Evolutionary conservation across 345 rosid species (phyloP).

Genomic region (Aquilaria malaccensis): DNA sequence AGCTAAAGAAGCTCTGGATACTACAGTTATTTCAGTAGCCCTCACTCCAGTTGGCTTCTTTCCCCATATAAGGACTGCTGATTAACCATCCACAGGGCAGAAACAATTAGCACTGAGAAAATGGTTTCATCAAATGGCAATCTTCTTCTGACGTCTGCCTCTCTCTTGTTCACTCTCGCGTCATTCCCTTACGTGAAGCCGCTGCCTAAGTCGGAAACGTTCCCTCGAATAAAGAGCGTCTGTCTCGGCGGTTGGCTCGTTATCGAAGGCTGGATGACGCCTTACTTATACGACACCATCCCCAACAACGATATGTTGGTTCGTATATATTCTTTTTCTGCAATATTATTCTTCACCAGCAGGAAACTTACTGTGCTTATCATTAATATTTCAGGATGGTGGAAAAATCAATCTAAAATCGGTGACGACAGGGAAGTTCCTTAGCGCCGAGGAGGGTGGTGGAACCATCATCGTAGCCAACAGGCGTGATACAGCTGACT

Average conservation of each 20-base stretch:
- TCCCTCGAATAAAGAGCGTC: slow-evolving; percentile 27
- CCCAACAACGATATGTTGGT: slow-evolving; percentile 52
- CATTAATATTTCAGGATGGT: slow-evolving; percentile 30
- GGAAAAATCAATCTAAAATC: slow-evolving; percentile 40
- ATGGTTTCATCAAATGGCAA: no score
- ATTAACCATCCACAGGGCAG: no score
- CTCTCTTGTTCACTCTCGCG: no score
- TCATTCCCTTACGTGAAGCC: no score
- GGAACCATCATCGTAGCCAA: slow-evolving; percentile 42
- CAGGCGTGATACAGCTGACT: slow-evolving; percentile 22
- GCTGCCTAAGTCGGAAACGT: no score
- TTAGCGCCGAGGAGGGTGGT: slow-evolving; percentile 43
- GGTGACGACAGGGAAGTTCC: slow-evolving; percentile 36
- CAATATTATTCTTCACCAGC: neutral
- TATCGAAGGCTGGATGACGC: slow-evolving; percentile 54
- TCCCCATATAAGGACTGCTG: no score
- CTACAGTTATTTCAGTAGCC: no score
- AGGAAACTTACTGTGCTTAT: neutral
- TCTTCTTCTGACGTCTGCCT: no score
- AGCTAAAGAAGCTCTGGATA: no score
- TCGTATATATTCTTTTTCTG: neutral
- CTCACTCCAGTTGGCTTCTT: no score
- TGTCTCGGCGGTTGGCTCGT: slow-evolving; percentile 61
- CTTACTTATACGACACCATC: slow-evolving; percentile 47
- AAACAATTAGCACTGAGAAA: no score